A percentile compares a stretch with the other conserved stretches of the same genome.
Evolutionary conservation across 176 grass and related monocot species (phyloP).

Genomic region (Eleusine indica): DNA sequence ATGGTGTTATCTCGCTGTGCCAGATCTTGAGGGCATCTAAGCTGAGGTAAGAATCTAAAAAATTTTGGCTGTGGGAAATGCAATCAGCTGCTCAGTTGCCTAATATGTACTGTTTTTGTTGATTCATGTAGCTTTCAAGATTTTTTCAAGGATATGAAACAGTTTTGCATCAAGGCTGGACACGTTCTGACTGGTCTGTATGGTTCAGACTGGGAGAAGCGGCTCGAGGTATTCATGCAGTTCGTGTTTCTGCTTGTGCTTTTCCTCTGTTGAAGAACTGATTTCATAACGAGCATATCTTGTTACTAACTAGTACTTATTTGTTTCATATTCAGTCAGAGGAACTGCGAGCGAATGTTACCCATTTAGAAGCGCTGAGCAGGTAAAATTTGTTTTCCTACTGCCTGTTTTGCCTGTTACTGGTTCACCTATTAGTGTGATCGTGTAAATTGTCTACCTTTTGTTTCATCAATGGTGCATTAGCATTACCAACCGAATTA

Average conservation of each 20-base stretch:
- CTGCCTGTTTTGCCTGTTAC: slow-evolving; percentile 10
- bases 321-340: slow-evolving; percentile 64
- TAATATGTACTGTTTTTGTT: slow-evolving; percentile 27
- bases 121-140: slow-evolving; percentile 67
- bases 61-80: not conserved
- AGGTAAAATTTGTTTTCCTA: slow-evolving; percentile 47
- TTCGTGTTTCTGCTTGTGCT: not conserved
- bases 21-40: slow-evolving; percentile 84
- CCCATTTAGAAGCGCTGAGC: slow-evolving; percentile 85
- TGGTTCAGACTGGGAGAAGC: slow-evolving; percentile 96
- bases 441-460: not conserved
- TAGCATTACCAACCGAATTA: not conserved
- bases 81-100: slow-evolving; percentile 12
- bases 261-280: slow-evolving; percentile 21
- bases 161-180: slow-evolving; percentile 91
- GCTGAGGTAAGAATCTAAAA: slow-evolving; percentile 59
- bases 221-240: slow-evolving; percentile 71
- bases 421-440: not conserved
- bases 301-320: slow-evolving; percentile 15
- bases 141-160: slow-evolving; percentile 94
- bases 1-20: slow-evolving; percentile 57
- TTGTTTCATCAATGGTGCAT: not conserved
- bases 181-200: slow-evolving; percentile 65
- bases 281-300: slow-evolving; percentile 7
- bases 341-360: slow-evolving; percentile 85